A percentile compares a stretch with the other conserved stretches of the same genome.
phyloP scores from a whole-genome alignment of 2,329 filamentous ascomycete genomes.

The Xylariaceae sp. region DNA sequence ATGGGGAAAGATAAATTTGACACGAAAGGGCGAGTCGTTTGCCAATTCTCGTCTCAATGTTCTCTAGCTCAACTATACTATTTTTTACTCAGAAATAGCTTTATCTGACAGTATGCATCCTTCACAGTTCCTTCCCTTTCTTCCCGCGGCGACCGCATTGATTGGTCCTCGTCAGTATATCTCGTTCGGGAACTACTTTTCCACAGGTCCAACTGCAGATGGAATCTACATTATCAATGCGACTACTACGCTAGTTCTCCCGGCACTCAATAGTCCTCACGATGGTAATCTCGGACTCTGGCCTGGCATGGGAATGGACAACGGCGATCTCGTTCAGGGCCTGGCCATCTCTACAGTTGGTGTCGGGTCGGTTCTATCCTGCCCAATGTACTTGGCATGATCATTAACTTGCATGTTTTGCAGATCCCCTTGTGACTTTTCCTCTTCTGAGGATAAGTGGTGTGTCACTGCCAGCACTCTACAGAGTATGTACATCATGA shows the following conservation, averaged over 20 bases:
- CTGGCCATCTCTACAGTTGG: conserved; percentile 10
- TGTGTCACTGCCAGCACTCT: conserved; percentile 10
- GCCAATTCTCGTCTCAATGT: too few relatives aligned
- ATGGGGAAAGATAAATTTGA: too few relatives aligned
- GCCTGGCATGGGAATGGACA: conserved; percentile 12
- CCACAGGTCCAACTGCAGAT: conserved; percentile 3
- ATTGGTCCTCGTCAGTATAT: conserved; percentile 10
- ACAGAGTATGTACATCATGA: conserved; percentile 2
- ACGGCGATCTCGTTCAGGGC: conserved; percentile 10
- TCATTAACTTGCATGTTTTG: neutral
- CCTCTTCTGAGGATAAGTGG: conserved; percentile 5
- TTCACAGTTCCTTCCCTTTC: conserved; percentile 3
- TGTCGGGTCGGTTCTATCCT: conserved; percentile 2
- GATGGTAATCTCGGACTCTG: conserved; percentile 11
- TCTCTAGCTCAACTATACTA: too few relatives aligned
- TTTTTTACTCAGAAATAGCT: too few relatives aligned
- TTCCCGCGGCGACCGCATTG: conserved; percentile 4
- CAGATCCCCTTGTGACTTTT: conserved; percentile 9
- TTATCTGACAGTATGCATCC: too few relatives aligned
- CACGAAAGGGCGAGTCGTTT: too few relatives aligned
- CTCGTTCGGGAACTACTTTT: conserved; percentile 12
- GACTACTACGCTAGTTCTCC: conserved; percentile 7
- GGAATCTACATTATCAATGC: conserved; percentile 8
- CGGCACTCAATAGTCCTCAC: conserved; percentile 8
- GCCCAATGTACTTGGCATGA: neutral